phyloP scores from a whole-genome alignment of 306 rosid genomes.

The Fagus sylvatica region DNA sequence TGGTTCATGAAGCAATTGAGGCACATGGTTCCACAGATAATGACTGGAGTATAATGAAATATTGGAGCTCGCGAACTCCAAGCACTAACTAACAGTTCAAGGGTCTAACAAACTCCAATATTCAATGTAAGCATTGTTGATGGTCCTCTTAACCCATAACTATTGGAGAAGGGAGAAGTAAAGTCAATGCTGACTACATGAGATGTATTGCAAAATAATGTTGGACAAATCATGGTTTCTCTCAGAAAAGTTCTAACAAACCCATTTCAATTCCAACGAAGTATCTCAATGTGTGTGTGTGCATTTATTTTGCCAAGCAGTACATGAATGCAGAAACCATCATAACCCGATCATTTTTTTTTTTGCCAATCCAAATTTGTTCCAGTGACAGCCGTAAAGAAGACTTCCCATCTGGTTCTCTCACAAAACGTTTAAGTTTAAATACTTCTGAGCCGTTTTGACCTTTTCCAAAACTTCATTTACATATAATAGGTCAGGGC shows the following conservation, averaged over 20 bases:
- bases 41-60: neutral
- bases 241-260: neutral
- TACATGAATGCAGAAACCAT: neutral
- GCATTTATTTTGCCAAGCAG: neutral
- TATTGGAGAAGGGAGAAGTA: slow-evolving; percentile 7
- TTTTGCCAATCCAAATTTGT: neutral
- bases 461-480: neutral
- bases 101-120: slow-evolving; percentile 27
- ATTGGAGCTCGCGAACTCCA: slow-evolving; percentile 36
- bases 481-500: neutral
- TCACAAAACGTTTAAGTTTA: neutral
- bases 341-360: neutral
- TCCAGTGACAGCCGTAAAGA: neutral
- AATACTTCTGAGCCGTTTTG: neutral
- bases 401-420: neutral
- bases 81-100: slow-evolving; percentile 20
- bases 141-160: slow-evolving; percentile 19
- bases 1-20: neutral
- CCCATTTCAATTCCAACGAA: neutral
- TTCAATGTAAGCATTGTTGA: slow-evolving; percentile 33
- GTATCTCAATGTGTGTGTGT: neutral
- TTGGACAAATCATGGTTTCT: neutral
- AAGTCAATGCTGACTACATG: slow-evolving; percentile 21
- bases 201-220: neutral
- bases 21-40: neutral